Percentiles rank a stretch among this genome's conserved stretches.
phyloP scores from a whole-genome alignment of 2,329 filamentous ascomycete genomes.

The Diplodia seriata region DNA sequence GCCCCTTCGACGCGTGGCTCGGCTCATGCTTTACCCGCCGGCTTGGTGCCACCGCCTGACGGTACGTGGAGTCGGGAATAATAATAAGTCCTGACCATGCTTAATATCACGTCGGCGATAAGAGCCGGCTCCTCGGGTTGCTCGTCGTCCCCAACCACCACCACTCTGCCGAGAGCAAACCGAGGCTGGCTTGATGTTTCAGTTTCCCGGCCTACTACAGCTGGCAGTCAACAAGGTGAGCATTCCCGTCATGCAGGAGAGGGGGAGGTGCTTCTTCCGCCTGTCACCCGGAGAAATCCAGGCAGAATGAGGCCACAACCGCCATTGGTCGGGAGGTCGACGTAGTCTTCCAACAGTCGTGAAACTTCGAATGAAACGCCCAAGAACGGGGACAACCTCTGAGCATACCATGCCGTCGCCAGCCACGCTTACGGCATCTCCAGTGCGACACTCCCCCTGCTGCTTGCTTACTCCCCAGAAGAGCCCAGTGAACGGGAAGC shows the following conservation, averaged over 20 bases:
- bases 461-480: neutral
- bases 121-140: neutral
- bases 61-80: neutral
- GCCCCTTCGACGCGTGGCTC: neutral
- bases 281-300: neutral
- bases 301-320: neutral
- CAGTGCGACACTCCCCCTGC: neutral
- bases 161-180: neutral
- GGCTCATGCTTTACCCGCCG: neutral
- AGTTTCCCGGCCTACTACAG: neutral
- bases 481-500: neutral
- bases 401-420: neutral
- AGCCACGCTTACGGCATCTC: neutral
- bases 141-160: neutral
- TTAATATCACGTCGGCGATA: neutral
- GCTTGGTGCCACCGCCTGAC: neutral
- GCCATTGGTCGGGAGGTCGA: neutral
- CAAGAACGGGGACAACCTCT: neutral
- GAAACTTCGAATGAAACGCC: conserved; percentile 6
- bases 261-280: neutral
- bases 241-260: neutral
- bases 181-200: neutral
- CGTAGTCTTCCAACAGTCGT: neutral
- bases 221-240: too few species aligned
- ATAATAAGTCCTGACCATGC: neutral